Evolutionary conservation across 2,329 filamentous ascomycete species (phyloP).

Genomic region (Ophiosphaerella narmari): DNA sequence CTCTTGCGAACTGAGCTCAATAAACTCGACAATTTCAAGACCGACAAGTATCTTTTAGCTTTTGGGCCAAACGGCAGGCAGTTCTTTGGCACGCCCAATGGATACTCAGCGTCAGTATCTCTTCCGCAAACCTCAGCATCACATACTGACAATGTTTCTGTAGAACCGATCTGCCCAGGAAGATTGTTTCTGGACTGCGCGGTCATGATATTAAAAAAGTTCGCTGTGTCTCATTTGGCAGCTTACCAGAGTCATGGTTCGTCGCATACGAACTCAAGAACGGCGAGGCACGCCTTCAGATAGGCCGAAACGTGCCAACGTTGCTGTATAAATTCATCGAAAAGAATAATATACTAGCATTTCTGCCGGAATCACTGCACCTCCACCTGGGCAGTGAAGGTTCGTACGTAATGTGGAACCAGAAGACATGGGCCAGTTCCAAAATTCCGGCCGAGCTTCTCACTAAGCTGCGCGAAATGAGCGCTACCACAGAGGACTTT

Average conservation of each 20-base stretch:
- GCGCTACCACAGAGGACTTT: slow-evolving; percentile 4
- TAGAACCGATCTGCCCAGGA: slow-evolving; percentile 26
- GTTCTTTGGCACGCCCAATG: slow-evolving; percentile 33
- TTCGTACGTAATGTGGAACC: slow-evolving; percentile 31
- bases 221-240: slow-evolving; percentile 33
- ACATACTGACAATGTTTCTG: slow-evolving; percentile 1
- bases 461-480: slow-evolving; percentile 8
- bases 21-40: slow-evolving; percentile 17
- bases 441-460: slow-evolving; percentile 15
- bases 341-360: background rate
- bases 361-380: slow-evolving; percentile 12
- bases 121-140: background rate
- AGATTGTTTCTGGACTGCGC: slow-evolving; percentile 11
- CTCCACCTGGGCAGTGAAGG: slow-evolving; percentile 30
- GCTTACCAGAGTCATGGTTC: slow-evolving; percentile 31
- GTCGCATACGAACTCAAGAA: slow-evolving; percentile 23
- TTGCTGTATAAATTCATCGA: slow-evolving; percentile 15
- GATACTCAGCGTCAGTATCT: slow-evolving; percentile 30
- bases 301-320: slow-evolving; percentile 14
- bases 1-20: slow-evolving; percentile 8
- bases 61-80: slow-evolving; percentile 27
- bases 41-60: slow-evolving; percentile 32
- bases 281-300: slow-evolving; percentile 8
- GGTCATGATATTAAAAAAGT: slow-evolving; percentile 18
- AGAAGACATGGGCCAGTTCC: slow-evolving; percentile 19